phyloP scores from a whole-genome alignment of 805 yeast species.

The Lipomyces yamadae region DNA sequence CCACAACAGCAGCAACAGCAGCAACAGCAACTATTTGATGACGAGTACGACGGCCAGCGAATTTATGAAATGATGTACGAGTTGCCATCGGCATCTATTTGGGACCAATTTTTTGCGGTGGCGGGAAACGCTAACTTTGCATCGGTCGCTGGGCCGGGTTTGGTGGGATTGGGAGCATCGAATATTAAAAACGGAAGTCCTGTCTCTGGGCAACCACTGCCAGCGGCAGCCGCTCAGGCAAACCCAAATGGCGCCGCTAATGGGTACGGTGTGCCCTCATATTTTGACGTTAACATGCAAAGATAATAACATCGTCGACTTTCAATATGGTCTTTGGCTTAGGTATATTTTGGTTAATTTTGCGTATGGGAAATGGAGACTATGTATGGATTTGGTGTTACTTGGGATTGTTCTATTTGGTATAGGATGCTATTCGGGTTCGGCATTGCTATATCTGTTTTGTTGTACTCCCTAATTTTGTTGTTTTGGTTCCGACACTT shows the following conservation, averaged over 20 bases:
- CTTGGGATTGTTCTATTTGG: not conserved
- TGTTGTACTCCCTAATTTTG: not conserved
- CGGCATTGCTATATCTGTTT: not conserved
- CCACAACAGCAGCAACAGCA: constrained; percentile 12
- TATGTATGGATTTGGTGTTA: not conserved
- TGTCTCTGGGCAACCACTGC: not conserved
- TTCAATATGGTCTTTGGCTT: not conserved
- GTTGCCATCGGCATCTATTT: constrained; percentile 44
- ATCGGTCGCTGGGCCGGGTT: constrained; percentile 21
- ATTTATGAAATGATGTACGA: constrained; percentile 45
- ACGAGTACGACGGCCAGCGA: constrained; percentile 42
- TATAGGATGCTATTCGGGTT: no score
- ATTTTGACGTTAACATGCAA: not conserved
- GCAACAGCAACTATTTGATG: constrained; percentile 30
- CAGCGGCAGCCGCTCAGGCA: not conserved
- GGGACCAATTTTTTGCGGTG: constrained; percentile 46
- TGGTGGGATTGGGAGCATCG: constrained; percentile 19
- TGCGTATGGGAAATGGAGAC: not conserved
- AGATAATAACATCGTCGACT: not conserved
- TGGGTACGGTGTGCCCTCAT: not conserved
- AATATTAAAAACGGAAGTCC: constrained; percentile 11
- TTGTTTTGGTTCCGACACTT: not conserved
- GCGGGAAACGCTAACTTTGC: constrained; percentile 22
- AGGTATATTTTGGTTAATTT: not conserved
- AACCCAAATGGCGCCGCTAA: constrained; percentile 8